Percentiles rank a stretch among this genome's conserved stretches.
phyloP scores from a whole-genome alignment of 1,139 yeast species.

The Sugiyamaella novakii region DNA sequence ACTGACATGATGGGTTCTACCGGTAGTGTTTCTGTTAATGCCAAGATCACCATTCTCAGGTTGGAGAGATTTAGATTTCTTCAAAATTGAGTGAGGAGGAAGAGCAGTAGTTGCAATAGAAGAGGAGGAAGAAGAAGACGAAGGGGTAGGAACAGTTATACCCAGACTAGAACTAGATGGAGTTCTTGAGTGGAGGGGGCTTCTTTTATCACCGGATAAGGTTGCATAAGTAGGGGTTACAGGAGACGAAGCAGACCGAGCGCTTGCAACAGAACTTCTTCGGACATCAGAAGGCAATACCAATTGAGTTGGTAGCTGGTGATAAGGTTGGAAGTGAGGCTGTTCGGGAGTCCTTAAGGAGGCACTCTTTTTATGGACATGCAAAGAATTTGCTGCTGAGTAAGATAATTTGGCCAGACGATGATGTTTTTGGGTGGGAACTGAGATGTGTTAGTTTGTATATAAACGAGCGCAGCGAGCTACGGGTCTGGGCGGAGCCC shows the following conservation, averaged over 20 bases:
- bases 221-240: constrained; percentile 17
- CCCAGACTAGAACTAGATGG: constrained; percentile 13
- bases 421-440: background rate
- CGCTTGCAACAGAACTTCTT: constrained; percentile 31
- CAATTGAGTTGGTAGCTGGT: constrained; percentile 29
- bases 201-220: constrained; percentile 1
- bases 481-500: constrained; percentile 14
- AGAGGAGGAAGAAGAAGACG: constrained; percentile 15
- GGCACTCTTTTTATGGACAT: constrained; percentile 3
- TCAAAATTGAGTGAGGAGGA: constrained; percentile 21
- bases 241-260: constrained; percentile 26
- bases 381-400: constrained; percentile 3
- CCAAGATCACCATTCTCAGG: background rate
- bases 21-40: background rate
- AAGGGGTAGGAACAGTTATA: constrained; percentile 6
- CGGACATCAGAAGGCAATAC: constrained; percentile 39
- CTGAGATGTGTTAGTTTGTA: background rate
- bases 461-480: constrained; percentile 9
- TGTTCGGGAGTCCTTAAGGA: too few species aligned
- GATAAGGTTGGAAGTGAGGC: constrained; percentile 4
- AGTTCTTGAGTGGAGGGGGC: constrained; percentile 17
- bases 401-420: constrained; percentile 1
- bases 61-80: constrained; percentile 17
- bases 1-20: background rate
- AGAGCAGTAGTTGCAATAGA: constrained; percentile 12